Evolutionary conservation across 352 stramenopile species (phyloP), one percentile per base, ranked within the genome.

Genomic region (Phytophthora sp.): DNA sequence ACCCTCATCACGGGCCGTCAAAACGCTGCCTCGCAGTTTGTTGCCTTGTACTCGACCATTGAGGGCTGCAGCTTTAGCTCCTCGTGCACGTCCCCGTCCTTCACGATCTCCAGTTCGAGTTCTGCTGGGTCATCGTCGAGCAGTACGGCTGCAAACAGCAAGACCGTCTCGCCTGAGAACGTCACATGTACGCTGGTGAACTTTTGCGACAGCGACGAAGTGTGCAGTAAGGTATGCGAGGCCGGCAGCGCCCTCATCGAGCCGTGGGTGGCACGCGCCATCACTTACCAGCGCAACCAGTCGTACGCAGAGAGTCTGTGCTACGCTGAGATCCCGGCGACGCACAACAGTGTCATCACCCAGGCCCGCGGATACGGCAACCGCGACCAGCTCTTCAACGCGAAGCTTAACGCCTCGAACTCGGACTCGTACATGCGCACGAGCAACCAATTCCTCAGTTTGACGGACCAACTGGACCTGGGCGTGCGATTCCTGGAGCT

Each of bases 271-370:
- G 62, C 76, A 9, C 79, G 78, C 5, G 82, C 84, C 1, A 66
- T 90, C 26, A 61, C 69, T n/a, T 87, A 87, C 54, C 84, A 93
- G 66, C 82, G 79, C 31, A 89, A 89, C 17, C 57, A 79, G 11
- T 83, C 84, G 30, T 93, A 90, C 57, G 62, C 61, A 9, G 62
- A 88, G 64, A 73, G 72, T 10, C 62, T 95, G 21, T 95, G 86
- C 56, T 79, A 77, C 39, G 72, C 82, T 7, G 80, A 93, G 50
- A 68, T 92, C 3, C 71, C 79, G 0, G 86, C 62, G 3, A 89
- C 84, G 9, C 86, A 95, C 74, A 95, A 95, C 64, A 88, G 76
- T 39, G 82, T 75, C 18, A 93, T 82, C 37, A 89, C 81, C 1
- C 58, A 75, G 27, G 80, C 79, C 2, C 68, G 66, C 21, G 84